Evolutionary conservation across 2,329 filamentous ascomycete species (phyloP), one percentile per base, ranked within the genome.

Genomic region (Blumeria graminis): DNA sequence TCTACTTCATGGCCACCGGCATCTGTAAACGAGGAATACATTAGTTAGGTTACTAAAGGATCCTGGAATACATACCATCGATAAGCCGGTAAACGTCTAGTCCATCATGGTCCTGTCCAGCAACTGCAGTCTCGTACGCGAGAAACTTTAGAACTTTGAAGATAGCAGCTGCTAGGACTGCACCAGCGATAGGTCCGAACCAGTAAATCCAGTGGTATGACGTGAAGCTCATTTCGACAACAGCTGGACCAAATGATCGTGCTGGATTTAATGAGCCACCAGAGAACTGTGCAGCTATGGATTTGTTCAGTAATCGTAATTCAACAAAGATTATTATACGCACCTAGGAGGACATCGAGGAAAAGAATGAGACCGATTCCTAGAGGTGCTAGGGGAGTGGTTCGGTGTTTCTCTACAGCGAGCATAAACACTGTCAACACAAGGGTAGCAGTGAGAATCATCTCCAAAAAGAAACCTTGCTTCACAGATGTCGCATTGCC

Each of bases 361-460:
- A 74, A 74, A 3, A 74, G 64, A 8, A 70, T 65, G 50, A 74
- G 62, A 1, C 71, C 71, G 33, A 74, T 74, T 3, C 71, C 72
- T 0, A 74, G 66, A 0, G 72, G 72, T 4, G 72, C 72, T 18
- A 74, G 68, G 57, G 73, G 74, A 0, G 71, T 74, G 1, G 68
- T 70, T 4, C 67, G 65, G 56, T 72, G 71, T 62, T 73, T 73
- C 63, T 62, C 60, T 3, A 60, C 61, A 1, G 59, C 62, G 11
- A 73, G 65, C 70, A 73, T 72, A 58, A 73, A 71, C 35, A 73
- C 72, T 32, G 71, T 70, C 54, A 73, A 70, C 10, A 73, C 68
- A 34, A 74, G 61, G 57, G 72, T 68, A 4, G 71, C 69, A 6
- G 71, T 73, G 3, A 74, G 62, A 18, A 74, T 65, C 55, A 71